Evolutionary conservation across 2,329 filamentous ascomycete species (phyloP).

Genomic region (Penicillium sp.): DNA sequence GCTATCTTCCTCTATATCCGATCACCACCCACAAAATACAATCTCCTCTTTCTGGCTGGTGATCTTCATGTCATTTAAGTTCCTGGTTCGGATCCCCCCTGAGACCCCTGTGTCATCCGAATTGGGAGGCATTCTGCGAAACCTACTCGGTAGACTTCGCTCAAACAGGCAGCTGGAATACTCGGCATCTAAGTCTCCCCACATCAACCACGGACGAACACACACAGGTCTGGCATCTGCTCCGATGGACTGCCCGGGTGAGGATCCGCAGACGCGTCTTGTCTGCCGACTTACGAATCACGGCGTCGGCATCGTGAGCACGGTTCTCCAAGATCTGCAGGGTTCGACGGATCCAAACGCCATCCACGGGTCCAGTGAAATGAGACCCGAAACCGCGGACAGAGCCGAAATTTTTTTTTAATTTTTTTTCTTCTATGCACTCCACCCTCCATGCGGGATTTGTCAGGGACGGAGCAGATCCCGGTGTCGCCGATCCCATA

Average conservation of each 20-base stretch:
- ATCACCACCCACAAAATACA: too few relatives aligned
- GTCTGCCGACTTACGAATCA: constrained; percentile 14
- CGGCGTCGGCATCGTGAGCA: constrained; percentile 17
- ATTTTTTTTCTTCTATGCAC: neutral
- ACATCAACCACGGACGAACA: constrained; percentile 14
- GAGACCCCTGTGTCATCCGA: neutral
- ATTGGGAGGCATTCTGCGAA: neutral
- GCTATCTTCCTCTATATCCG: too few relatives aligned
- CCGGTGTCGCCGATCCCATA: constrained; percentile 17
- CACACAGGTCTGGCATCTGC: constrained; percentile 6
- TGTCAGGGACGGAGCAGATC: constrained; percentile 14
- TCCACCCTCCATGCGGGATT: constrained; percentile 10
- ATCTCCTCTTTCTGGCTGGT: too few relatives aligned
- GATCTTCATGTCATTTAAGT: neutral
- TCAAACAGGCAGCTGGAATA: constrained; percentile 15
- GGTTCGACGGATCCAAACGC: constrained; percentile 22
- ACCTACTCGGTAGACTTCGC: neutral
- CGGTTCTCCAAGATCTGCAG: constrained; percentile 23
- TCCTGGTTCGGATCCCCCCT: neutral
- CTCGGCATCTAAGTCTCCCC: constrained; percentile 12
- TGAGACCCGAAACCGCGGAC: constrained; percentile 12
- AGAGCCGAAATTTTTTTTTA: constrained; percentile 7
- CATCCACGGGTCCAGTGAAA: constrained; percentile 17
- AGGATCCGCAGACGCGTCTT: constrained; percentile 6
- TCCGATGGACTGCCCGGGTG: neutral